Conservation (phyloP, 2,329 filamentous ascomycete species). For the Colletotrichum noveboracense region DNA sequence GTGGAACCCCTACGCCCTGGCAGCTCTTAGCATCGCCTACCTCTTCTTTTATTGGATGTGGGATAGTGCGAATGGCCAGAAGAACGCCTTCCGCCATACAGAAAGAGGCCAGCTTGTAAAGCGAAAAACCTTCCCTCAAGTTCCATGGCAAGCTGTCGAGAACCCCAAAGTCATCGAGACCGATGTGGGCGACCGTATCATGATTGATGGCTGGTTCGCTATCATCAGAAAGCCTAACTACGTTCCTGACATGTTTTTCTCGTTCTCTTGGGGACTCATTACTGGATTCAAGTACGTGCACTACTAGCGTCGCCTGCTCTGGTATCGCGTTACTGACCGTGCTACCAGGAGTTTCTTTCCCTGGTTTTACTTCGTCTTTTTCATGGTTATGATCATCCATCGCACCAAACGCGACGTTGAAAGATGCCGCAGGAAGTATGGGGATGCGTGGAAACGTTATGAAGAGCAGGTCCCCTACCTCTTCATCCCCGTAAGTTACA, state of each 20-base stretch:
- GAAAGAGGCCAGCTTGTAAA: conserved; percentile 68
- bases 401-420: conserved; percentile 78
- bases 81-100: conserved; percentile 79
- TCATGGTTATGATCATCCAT: conserved; percentile 81
- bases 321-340: background rate
- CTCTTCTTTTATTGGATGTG: conserved; percentile 83
- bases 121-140: conserved; percentile 78
- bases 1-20: conserved; percentile 69
- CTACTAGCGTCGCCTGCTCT: rapidly evolving
- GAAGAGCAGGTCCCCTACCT: conserved; percentile 80
- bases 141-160: conserved; percentile 77
- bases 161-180: conserved; percentile 77
- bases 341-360: conserved; percentile 71
- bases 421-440: conserved; percentile 80
- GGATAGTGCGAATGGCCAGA: conserved; percentile 84
- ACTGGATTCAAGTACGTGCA: conserved; percentile 49
- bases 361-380: conserved; percentile 91
- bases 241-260: conserved; percentile 54
- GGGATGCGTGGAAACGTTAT: conserved; percentile 81
- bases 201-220: conserved; percentile 72
- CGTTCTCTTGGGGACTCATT: conserved; percentile 55
- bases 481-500: conserved; percentile 71
- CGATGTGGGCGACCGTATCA: conserved; percentile 70
- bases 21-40: conserved; percentile 54
- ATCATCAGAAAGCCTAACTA: conserved; percentile 59